These are phyloP conservation scores for Yarrowia bubula DNA, from an alignment of 805 yeast genomes.

Conservation along the genomic window DNA sequence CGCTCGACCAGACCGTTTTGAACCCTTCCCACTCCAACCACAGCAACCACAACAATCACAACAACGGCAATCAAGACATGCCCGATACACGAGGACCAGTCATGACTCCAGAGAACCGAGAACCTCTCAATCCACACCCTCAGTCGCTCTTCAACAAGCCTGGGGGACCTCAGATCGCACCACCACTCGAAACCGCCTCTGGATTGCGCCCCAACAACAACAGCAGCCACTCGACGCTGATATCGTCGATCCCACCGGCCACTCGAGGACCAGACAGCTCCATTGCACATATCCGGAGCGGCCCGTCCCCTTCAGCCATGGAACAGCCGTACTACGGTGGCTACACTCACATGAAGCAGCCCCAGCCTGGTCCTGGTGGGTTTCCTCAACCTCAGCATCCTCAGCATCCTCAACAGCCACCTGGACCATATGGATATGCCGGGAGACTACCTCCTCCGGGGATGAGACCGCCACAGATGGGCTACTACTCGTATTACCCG, in stretches of 20 bases:
- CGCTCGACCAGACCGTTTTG: not conserved
- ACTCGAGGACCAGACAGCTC: not conserved
- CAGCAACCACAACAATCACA: not conserved
- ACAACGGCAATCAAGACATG: not conserved
- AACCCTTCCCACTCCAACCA: not conserved
- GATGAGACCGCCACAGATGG: not conserved
- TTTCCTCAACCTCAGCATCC: not conserved
- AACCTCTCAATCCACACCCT: not conserved
- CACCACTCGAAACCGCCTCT: not conserved
- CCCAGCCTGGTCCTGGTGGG: not conserved
- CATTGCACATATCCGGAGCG: not conserved
- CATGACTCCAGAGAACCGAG: not conserved
- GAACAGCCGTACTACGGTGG: not conserved
- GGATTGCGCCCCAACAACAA: not conserved
- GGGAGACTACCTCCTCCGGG: conserved; percentile 5
- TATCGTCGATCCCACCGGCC: not conserved
- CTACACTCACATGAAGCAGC: not conserved
- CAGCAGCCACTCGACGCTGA: not conserved
- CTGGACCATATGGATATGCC: not conserved
- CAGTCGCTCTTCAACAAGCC: conserved; percentile 16
- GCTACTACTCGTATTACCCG: conserved; percentile 19
- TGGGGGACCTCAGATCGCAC: not conserved
- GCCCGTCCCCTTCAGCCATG: not conserved
- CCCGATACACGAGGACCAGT: not conserved
- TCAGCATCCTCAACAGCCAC: conserved; percentile 5